A percentile compares a stretch with the other conserved stretches of the same genome.
phyloP scores from a whole-genome alignment of 148 eudicot genomes.

The Persicaria maculosa region DNA sequence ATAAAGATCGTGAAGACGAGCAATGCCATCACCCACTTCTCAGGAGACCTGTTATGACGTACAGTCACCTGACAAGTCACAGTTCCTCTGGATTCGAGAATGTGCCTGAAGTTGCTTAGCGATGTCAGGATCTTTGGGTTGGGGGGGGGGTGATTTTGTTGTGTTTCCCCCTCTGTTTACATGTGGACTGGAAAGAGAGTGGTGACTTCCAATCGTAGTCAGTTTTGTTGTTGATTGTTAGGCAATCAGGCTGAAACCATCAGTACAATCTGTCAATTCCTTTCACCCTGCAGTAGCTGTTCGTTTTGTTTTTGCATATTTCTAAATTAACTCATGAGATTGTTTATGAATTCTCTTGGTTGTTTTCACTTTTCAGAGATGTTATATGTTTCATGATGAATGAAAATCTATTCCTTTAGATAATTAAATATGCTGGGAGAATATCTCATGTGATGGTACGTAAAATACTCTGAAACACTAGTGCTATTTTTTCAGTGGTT shows the following conservation, averaged over 20 bases:
- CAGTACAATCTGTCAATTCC: background rate
- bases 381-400: background rate
- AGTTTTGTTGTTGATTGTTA: background rate
- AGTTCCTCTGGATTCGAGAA: too few relatives aligned
- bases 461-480: background rate
- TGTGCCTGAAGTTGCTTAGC: background rate
- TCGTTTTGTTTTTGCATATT: background rate
- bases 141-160: background rate
- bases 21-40: too few relatives aligned
- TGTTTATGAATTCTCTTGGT: background rate
- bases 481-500: constrained; percentile 32
- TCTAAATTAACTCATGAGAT: background rate
- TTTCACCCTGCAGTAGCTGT: background rate
- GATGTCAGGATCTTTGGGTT: background rate
- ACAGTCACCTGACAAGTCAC: background rate
- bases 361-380: background rate
- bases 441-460: background rate
- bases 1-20: too few relatives aligned
- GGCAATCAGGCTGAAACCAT: background rate
- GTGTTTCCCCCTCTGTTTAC: background rate
- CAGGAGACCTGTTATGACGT: too few relatives aligned
- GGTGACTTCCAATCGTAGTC: background rate
- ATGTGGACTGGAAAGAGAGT: background rate
- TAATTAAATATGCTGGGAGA: background rate
- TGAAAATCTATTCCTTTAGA: constrained; percentile 2